Conservation (phyloP, 2,329 filamentous ascomycete genomes). For the Colletotrichum brevisporum region DNA sequence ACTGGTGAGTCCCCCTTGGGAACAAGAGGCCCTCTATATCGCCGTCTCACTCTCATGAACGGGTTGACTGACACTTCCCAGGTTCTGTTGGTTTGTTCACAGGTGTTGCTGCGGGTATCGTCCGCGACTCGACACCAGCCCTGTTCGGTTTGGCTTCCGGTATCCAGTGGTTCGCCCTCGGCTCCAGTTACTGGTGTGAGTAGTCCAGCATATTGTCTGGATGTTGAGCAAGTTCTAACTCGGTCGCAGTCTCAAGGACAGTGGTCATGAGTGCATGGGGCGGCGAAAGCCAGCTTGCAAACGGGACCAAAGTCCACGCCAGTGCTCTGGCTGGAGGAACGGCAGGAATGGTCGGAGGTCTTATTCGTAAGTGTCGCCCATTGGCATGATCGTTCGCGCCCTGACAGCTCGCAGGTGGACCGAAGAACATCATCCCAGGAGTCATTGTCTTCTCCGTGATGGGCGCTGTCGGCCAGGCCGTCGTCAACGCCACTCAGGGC, state of each 20-base stretch:
- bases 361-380: constrained; percentile 61
- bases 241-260: constrained; percentile 61
- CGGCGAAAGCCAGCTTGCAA: constrained; percentile 66
- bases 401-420: constrained; percentile 58
- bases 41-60: too few species aligned
- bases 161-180: constrained; percentile 85
- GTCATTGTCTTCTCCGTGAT: constrained; percentile 63
- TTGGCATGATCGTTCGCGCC: constrained; percentile 19
- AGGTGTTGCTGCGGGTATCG: constrained; percentile 79
- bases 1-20: constrained; percentile 61
- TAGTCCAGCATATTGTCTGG: constrained; percentile 26
- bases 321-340: constrained; percentile 80
- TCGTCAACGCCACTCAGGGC: constrained; percentile 50
- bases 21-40: too few species aligned
- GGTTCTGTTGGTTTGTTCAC: constrained; percentile 73
- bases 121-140: constrained; percentile 76
- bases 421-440: constrained; percentile 66
- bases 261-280: constrained; percentile 64
- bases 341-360: constrained; percentile 73
- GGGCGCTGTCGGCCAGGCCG: constrained; percentile 57
- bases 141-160: constrained; percentile 81
- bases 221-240: constrained; percentile 29
- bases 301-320: constrained; percentile 73
- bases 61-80: constrained; percentile 45
- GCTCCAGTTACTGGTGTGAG: constrained; percentile 82